Conservation (phyloP, 306 rosid species). For the Sophora flavescens region DNA sequence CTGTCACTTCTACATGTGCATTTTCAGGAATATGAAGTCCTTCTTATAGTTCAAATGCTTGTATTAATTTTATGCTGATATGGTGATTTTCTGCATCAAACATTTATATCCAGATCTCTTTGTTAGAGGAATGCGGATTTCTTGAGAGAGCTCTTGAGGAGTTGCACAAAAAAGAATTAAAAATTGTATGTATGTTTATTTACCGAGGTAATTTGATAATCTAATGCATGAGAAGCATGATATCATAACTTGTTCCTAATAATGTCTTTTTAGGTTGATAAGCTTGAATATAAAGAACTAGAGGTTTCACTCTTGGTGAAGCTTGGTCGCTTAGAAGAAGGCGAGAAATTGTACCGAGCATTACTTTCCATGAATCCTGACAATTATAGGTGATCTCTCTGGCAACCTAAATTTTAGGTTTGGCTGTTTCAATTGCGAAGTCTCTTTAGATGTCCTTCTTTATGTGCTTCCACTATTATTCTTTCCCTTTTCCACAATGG, state of each 20-base stretch:
- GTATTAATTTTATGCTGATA: not conserved
- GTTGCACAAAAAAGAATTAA: constrained; percentile 74
- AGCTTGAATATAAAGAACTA: constrained; percentile 75
- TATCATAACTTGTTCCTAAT: constrained; percentile 34
- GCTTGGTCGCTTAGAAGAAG: constrained; percentile 84
- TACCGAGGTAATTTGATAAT: constrained; percentile 33
- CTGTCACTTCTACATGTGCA: constrained; percentile 13
- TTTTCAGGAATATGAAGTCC: constrained; percentile 25
- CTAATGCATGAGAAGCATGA: constrained; percentile 38
- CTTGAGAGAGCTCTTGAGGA: constrained; percentile 84
- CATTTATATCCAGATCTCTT: constrained; percentile 67
- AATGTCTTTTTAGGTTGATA: constrained; percentile 76
- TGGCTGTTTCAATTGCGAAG: constrained; percentile 12
- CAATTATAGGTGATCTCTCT: constrained; percentile 74
- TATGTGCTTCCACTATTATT: constrained; percentile 19
- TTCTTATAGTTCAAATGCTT: constrained; percentile 17
- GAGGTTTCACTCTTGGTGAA: constrained; percentile 86
- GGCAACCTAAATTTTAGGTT: constrained; percentile 24
- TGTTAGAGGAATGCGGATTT: constrained; percentile 80
- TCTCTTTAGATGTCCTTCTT: constrained; percentile 23
- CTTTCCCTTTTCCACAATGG: not conserved
- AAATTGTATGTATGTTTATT: constrained; percentile 68
- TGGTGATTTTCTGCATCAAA: constrained; percentile 45
- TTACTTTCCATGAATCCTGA: constrained; percentile 91
- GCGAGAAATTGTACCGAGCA: constrained; percentile 66